Evolutionary conservation across 164 flowering plant species (phyloP).

Genomic region (Liquidambar formosana): DNA sequence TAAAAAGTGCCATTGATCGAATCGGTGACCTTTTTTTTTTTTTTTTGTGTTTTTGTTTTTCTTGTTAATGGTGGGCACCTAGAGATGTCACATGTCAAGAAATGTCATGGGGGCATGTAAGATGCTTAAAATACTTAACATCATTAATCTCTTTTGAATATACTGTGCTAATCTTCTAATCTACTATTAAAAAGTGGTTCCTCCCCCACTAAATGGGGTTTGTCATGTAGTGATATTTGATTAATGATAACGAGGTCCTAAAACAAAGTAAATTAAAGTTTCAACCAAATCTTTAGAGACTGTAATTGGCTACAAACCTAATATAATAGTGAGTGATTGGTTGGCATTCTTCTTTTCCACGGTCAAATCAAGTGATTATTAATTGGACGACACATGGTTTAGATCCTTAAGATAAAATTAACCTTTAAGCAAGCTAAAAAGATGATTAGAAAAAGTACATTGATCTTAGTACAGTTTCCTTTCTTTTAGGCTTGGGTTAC

Average conservation of each 20-base stretch:
- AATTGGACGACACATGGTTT: slow-evolving; percentile 5
- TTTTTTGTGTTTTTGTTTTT: too few species aligned
- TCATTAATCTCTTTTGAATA: not conserved
- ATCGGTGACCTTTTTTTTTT: too few species aligned
- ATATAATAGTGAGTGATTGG: not conserved
- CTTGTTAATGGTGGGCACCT: too few species aligned
- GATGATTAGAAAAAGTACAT: not conserved
- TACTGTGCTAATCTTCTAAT: slow-evolving; percentile 1
- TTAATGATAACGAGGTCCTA: not conserved
- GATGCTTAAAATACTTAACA: not conserved
- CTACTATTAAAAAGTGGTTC: not conserved
- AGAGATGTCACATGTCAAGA: not conserved
- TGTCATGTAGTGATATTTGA: not conserved
- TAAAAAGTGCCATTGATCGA: too few species aligned
- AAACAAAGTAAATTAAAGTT: not conserved
- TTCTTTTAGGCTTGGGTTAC: too few species aligned
- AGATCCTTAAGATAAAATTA: not conserved
- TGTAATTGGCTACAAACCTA: not conserved
- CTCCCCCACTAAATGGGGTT: not conserved
- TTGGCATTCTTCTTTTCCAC: not conserved
- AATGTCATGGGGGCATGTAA: not conserved
- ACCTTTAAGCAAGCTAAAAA: not conserved
- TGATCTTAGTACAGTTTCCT: not conserved
- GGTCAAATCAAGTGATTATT: not conserved
- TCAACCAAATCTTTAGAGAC: not conserved